phyloP scores from a whole-genome alignment of 2,329 filamentous ascomycete species.

The Lachnellula hyalina region DNA sequence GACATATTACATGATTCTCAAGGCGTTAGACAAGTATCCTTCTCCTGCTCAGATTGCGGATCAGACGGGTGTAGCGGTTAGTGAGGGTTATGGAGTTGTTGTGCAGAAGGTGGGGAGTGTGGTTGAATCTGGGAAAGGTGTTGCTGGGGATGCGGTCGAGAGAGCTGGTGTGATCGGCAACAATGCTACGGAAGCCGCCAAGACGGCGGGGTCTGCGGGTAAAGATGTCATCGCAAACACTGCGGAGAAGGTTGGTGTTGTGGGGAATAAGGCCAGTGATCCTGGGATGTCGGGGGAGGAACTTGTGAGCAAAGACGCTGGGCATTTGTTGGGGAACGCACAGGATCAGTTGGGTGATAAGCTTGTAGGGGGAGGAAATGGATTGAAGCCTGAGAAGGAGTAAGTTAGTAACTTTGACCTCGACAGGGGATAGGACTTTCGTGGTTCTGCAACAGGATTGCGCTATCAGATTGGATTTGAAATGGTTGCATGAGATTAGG shows the following conservation, averaged over 20 bases:
- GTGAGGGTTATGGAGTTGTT: slow-evolving; percentile 12
- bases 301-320: too few relatives aligned
- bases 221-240: too few relatives aligned
- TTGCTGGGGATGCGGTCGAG: slow-evolving; percentile 13
- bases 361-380: background rate
- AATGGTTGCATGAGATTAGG: too few relatives aligned
- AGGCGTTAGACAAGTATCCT: slow-evolving; percentile 39
- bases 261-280: too few relatives aligned
- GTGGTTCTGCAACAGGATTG: too few relatives aligned
- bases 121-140: slow-evolving; percentile 13
- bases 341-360: background rate
- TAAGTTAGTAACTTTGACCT: background rate
- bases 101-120: slow-evolving; percentile 13
- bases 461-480: too few relatives aligned
- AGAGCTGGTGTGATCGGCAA: slow-evolving; percentile 6
- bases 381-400: slow-evolving; percentile 9
- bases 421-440: too few relatives aligned
- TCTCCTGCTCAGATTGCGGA: slow-evolving; percentile 37
- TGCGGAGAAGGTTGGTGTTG: too few relatives aligned
- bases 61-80: slow-evolving; percentile 31
- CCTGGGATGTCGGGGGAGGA: too few relatives aligned
- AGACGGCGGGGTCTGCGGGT: slow-evolving; percentile 8
- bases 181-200: slow-evolving; percentile 12
- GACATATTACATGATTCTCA: slow-evolving; percentile 62
- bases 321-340: background rate